Evolutionary conservation across 257 asterid species (phyloP), one percentile per base, ranked within the genome.

Genomic region (Anisodus acutangulus): DNA sequence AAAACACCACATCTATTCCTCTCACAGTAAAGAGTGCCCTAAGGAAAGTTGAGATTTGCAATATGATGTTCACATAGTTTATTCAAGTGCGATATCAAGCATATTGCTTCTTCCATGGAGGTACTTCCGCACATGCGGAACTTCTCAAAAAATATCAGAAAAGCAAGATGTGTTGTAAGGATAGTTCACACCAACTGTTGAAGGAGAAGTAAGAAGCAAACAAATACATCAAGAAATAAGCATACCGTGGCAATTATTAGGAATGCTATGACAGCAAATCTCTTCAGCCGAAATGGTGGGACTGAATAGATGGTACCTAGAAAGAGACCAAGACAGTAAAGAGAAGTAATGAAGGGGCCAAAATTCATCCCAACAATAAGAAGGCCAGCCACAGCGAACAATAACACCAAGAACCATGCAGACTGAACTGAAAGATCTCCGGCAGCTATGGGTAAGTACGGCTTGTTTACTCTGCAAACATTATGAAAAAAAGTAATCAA

Each of bases 401-500:
- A 79, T 54, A 90, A 74, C 90, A 97, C 98, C 90, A 97, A 91
- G 67, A 93, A 67, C 99, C 99, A 95, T 66, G 98, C 98, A 54
- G 98, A 89, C 82, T 81, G 88, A 87, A 91, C 97, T 57, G 99
- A 92, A 87, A 97, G 98, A 85, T 95, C 98, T 86, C 98, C 99
- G 0, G 98, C 98, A 81, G 99, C 99, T 88, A 97, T 97, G 82
- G 99, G 99, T 88, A 97, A 91, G 90, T 93, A 97, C 8, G 99
- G 99, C 84, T 97, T 97, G 92, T 97, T 97, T 83, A 97, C 98
- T 95, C 99, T 96, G 94, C 87, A 88, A 88, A 41, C 81, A 26
- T 74, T 84, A 62, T 85, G 63, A 12, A 37, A 62, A 72, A 45
- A 58, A 26, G 53, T 60, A 86, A 82, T 2, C 41, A 84, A 58